Evolutionary conservation across 345 rosid species (phyloP), one percentile per base, ranked within the genome.

Genomic region (Eucalyptus cladocalyx): DNA sequence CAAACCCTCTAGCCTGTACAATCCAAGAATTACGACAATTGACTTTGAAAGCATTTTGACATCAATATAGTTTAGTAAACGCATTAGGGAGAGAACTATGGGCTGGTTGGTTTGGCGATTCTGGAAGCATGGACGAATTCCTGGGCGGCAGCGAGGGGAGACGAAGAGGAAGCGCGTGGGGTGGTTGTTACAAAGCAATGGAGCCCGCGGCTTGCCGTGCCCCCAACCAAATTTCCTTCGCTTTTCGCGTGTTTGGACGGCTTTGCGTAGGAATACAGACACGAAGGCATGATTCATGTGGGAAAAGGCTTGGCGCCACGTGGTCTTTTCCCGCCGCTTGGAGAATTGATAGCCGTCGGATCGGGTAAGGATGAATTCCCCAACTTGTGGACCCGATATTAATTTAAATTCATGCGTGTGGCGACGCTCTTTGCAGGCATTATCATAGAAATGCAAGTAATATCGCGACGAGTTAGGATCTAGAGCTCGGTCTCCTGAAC

Each of bases 1-100:
- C 60, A 56, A 24, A 56, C 12, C 30, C 0, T 56, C 0, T 56
- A 24, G 58, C 0, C 0, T 23, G 62, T 24, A 10, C 62, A 5
- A 5, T 2, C 1, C 30, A 24, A 53, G 26, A 53, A 53, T 53
- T 8, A 0, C 58, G 11, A 56, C 62, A 24, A 56, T 56, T 56
- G 30, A 56, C 30, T 56, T 56, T 56, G 62, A 56, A 26, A 5
- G 62, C 62, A 2, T 9, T 8, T 21, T 21, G 58, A 21, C 8
- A 21, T 21, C 26, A 21, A 53, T 53, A 53, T 19, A 53, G 0
- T 53, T 10, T 56, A 24, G 30, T 56, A 56, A 56, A 56, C 2
- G 30, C 62, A 56, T 56, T 24, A 24, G 30, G 30, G 30, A 9
- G 62, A 56, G 30, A 56, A 24, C 0, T 21, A 53, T 53, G 26